These are phyloP conservation scores for Helotiales sp. DNA, from an alignment of 2,329 filamentous ascomycete genomes.

Conservation along the genomic window DNA sequence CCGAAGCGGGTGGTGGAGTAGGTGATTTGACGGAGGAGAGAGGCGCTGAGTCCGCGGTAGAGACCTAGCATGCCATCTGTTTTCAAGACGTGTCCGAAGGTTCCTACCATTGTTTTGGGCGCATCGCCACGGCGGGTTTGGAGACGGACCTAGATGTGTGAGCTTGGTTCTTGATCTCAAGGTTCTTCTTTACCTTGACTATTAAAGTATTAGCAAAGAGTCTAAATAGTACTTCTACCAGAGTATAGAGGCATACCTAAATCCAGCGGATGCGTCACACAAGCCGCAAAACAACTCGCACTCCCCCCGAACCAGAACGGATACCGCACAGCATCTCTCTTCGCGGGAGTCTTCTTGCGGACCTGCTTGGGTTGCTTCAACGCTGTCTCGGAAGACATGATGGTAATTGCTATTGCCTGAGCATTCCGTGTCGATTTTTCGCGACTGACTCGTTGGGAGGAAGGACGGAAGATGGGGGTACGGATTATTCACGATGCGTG, in stretches of 20 bases:
- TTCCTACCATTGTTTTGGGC: slow-evolving; percentile 82
- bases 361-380: slow-evolving; percentile 30
- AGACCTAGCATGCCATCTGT: slow-evolving; percentile 78
- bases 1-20: slow-evolving; percentile 97
- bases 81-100: slow-evolving; percentile 80
- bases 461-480: slow-evolving; percentile 1
- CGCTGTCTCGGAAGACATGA: slow-evolving; percentile 34
- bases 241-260: slow-evolving; percentile 67
- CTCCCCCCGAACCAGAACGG: slow-evolving; percentile 98
- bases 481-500: background rate
- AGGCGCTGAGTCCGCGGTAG: slow-evolving; percentile 91
- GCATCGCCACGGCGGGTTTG: slow-evolving; percentile 81
- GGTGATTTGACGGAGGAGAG: slow-evolving; percentile 89
- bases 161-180: background rate
- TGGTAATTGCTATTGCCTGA: slow-evolving; percentile 29
- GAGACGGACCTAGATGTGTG: slow-evolving; percentile 70
- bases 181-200: slow-evolving; percentile 37
- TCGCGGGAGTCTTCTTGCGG: slow-evolving; percentile 34
- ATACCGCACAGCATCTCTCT: slow-evolving; percentile 53
- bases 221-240: background rate
- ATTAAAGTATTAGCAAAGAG: slow-evolving; percentile 24
- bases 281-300: slow-evolving; percentile 88
- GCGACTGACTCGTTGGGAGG: background rate
- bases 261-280: slow-evolving; percentile 92
- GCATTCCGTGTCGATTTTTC: slow-evolving; percentile 34